These are phyloP conservation scores for Aureobasidium sp. DNA, from an alignment of 2,329 filamentous ascomycete species.

Conservation along the genomic window DNA sequence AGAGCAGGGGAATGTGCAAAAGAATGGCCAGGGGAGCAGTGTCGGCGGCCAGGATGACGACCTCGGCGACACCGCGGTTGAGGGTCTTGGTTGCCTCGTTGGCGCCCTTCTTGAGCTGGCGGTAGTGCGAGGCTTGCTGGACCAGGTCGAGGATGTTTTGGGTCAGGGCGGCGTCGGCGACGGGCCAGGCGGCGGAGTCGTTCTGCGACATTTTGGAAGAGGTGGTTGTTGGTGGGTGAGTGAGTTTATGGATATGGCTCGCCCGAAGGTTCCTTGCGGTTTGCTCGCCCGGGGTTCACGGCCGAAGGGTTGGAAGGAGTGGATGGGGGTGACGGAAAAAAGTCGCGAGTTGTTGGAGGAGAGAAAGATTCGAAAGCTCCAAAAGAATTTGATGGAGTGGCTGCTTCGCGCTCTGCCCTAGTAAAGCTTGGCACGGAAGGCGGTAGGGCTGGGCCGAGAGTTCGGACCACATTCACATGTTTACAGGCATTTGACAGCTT, in stretches of 20 bases:
- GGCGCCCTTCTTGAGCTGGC: slow-evolving; percentile 72
- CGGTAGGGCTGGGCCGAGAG: background rate
- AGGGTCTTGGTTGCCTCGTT: slow-evolving; percentile 47
- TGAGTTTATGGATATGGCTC: background rate
- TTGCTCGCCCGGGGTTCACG: slow-evolving; percentile 13
- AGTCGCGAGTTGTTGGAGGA: background rate
- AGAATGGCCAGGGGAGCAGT: slow-evolving; percentile 80
- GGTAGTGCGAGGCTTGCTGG: slow-evolving; percentile 57
- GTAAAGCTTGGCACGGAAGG: background rate
- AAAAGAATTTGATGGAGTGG: background rate
- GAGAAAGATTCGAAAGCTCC: background rate
- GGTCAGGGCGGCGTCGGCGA: slow-evolving; percentile 39
- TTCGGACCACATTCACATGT: background rate
- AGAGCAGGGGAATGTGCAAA: slow-evolving; percentile 78
- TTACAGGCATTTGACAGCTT: slow-evolving; percentile 2
- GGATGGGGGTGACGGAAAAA: background rate
- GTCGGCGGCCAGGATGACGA: slow-evolving; percentile 84
- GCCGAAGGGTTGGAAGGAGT: background rate
- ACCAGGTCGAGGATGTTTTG: slow-evolving; percentile 45
- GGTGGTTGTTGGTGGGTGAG: background rate
- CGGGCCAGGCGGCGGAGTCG: slow-evolving; percentile 20
- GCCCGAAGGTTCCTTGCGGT: slow-evolving; percentile 13
- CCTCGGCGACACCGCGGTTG: slow-evolving; percentile 63
- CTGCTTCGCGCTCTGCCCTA: too few relatives aligned
- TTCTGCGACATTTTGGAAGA: slow-evolving; percentile 14